phyloP scores from a whole-genome alignment of 805 yeast genomes.

The Nakazawaea siamensis region DNA sequence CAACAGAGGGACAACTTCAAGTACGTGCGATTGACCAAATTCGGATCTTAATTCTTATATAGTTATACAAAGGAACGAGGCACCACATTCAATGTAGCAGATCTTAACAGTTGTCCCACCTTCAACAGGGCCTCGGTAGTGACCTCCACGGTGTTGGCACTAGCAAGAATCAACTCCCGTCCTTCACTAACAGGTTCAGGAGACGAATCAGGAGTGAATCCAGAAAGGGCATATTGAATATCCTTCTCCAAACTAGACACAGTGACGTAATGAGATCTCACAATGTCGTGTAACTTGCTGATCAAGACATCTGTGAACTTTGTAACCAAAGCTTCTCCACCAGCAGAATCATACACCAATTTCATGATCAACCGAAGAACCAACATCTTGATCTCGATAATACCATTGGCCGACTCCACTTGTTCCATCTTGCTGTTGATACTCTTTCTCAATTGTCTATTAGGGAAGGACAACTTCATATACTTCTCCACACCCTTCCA shows the following conservation, averaged over 20 bases:
- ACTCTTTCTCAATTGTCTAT: slow-evolving; percentile 9
- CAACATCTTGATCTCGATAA: slow-evolving; percentile 10
- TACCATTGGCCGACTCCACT: slow-evolving; percentile 11
- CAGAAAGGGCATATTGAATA: no score
- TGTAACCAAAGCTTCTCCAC: slow-evolving; percentile 19
- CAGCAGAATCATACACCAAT: not conserved
- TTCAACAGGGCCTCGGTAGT: not conserved
- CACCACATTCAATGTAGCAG: not conserved
- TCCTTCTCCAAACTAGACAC: not conserved
- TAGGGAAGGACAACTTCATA: slow-evolving; percentile 16
- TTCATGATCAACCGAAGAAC: not conserved
- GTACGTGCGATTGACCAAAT: slow-evolving; percentile 3
- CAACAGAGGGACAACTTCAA: slow-evolving; percentile 19
- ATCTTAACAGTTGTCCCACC: slow-evolving; percentile 8
- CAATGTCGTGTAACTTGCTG: slow-evolving; percentile 18
- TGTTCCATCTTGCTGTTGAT: slow-evolving; percentile 11
- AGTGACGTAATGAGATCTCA: slow-evolving; percentile 13
- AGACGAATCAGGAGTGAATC: no score
- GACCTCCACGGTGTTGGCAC: no score
- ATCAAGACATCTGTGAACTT: not conserved
- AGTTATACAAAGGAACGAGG: not conserved
- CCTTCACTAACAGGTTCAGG: no score
- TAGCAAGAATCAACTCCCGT: no score
- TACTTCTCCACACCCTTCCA: no score
- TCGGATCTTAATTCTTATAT: slow-evolving; percentile 7